These are phyloP conservation scores for Eucalyptus grandis DNA, from an alignment of 345 rosid species.

Conservation along the genomic window DNA sequence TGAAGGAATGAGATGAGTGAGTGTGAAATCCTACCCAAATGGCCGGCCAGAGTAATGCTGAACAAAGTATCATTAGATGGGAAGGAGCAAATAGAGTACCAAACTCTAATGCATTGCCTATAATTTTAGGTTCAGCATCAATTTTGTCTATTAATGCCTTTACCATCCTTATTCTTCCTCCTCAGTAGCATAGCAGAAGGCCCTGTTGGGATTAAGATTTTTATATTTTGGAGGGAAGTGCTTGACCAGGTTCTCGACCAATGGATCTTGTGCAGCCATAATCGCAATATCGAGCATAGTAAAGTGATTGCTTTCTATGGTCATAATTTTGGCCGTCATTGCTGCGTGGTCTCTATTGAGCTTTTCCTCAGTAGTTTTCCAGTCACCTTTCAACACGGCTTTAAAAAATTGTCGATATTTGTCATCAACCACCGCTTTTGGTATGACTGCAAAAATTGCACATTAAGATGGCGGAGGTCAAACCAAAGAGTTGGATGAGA, in stretches of 20 bases:
- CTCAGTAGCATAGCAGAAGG: background rate
- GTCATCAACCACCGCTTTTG: background rate
- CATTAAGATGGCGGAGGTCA: background rate
- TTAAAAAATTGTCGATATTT: background rate
- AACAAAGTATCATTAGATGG: too few species aligned
- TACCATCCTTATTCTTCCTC: background rate
- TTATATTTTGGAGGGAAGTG: background rate
- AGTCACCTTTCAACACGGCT: background rate
- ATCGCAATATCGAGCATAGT: background rate
- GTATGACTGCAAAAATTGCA: background rate
- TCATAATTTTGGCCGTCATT: background rate
- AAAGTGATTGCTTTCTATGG: background rate
- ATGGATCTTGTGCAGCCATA: background rate
- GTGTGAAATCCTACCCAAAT: background rate
- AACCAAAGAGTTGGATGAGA: too few species aligned
- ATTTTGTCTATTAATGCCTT: background rate
- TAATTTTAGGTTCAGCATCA: background rate
- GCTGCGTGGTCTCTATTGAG: background rate
- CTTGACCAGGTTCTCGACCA: background rate
- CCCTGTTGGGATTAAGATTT: background rate
- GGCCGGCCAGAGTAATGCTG: background rate
- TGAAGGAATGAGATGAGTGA: background rate
- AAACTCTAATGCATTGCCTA: background rate
- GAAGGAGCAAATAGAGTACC: rapidly evolving
- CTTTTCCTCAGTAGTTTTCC: background rate